phyloP scores from a whole-genome alignment of 2,329 filamentous ascomycete genomes.

The Colletotrichum sp. region DNA sequence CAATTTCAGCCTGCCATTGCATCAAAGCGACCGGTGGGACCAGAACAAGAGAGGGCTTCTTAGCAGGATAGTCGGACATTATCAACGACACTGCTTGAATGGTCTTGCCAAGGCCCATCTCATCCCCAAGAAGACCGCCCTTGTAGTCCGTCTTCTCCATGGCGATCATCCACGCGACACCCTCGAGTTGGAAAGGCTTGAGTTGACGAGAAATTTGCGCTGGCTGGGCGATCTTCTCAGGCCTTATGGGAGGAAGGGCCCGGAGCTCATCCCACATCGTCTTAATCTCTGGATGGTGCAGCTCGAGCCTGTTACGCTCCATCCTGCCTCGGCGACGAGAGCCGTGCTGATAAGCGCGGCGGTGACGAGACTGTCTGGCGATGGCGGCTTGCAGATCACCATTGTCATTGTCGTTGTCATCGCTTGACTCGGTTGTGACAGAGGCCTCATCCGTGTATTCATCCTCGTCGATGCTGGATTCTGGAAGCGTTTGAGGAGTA shows the following conservation, averaged over 20 bases:
- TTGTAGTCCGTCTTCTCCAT: constrained; percentile 88
- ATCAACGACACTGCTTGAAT: constrained; percentile 97
- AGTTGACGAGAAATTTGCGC: constrained; percentile 79
- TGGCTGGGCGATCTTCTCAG: constrained; percentile 72
- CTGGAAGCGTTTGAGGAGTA: not conserved
- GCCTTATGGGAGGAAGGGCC: constrained; percentile 69
- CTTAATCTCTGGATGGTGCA: constrained; percentile 76
- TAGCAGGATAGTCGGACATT: constrained; percentile 94
- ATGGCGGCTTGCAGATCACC: not conserved
- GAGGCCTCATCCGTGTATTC: not conserved
- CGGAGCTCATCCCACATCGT: constrained; percentile 87
- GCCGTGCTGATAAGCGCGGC: constrained; percentile 37
- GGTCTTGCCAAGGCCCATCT: constrained; percentile 99
- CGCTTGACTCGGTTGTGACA: not conserved
- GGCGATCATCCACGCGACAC: constrained; percentile 89
- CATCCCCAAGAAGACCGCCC: constrained; percentile 90
- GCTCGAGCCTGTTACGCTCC: constrained; percentile 73
- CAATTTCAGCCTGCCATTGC: constrained; percentile 90
- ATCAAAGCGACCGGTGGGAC: constrained; percentile 93
- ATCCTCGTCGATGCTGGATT: not conserved
- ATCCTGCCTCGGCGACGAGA: constrained; percentile 31
- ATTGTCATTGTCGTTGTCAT: not conserved
- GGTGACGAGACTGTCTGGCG: constrained; percentile 26
- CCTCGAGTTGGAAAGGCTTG: constrained; percentile 93
- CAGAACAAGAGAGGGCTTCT: constrained; percentile 79